Evolutionary conservation across 352 stramenopile genomes (phyloP).

Genomic region (Globisporangium megalacanthum): DNA sequence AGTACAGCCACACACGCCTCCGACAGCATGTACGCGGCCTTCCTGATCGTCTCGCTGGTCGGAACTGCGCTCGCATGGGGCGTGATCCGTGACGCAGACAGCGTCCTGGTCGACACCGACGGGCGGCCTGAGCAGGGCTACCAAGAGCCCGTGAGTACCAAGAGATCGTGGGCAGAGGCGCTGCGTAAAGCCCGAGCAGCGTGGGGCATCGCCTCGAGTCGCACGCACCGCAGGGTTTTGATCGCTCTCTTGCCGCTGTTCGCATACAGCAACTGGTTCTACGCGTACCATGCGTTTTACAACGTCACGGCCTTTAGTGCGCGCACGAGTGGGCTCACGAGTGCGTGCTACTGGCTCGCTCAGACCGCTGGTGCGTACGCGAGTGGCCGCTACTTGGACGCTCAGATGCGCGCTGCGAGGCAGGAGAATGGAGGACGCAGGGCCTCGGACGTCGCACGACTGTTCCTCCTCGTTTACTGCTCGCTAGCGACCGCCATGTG

Average conservation of each 20-base stretch:
- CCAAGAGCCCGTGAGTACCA: too few species aligned
- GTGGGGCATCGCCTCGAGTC: slow-evolving; percentile 8
- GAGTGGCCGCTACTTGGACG: slow-evolving; percentile 24
- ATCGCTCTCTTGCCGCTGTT: slow-evolving; percentile 38
- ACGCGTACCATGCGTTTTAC: slow-evolving; percentile 56
- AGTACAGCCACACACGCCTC: slow-evolving; percentile 10
- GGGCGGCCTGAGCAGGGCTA: too few species aligned
- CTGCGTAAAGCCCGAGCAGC: neutral
- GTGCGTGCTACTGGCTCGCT: slow-evolving; percentile 34
- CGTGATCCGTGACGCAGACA: slow-evolving; percentile 23
- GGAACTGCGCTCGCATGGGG: slow-evolving; percentile 36
- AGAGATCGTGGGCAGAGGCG: too few species aligned
- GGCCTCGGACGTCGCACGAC: neutral
- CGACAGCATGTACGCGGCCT: slow-evolving; percentile 45
- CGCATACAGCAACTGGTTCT: slow-evolving; percentile 63
- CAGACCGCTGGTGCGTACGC: slow-evolving; percentile 34
- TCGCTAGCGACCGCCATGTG: slow-evolving; percentile 34
- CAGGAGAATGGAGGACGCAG: neutral
- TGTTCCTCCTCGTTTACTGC: slow-evolving; percentile 13
- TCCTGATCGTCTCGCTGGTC: slow-evolving; percentile 46
- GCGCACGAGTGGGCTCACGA: slow-evolving; percentile 32
- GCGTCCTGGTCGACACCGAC: slow-evolving; percentile 8
- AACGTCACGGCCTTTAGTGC: slow-evolving; percentile 40
- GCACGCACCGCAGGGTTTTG: slow-evolving; percentile 7
- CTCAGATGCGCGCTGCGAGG: neutral